phyloP scores from a whole-genome alignment of 768 basidiomycete genomes.

The Tephrocybe sp. region DNA sequence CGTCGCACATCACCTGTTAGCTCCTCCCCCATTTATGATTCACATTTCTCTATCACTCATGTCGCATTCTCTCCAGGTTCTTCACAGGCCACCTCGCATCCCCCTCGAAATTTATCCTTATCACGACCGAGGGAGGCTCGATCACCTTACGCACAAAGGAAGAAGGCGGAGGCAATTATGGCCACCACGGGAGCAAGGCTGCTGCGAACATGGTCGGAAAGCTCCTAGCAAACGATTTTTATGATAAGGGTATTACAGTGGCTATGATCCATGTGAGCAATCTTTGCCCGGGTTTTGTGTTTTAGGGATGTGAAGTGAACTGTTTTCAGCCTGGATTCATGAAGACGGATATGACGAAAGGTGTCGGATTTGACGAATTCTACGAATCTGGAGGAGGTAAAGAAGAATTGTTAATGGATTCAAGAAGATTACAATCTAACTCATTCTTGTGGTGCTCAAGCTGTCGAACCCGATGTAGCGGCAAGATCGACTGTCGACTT shows the following conservation, averaged over 20 bases:
- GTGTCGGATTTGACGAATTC: conserved; percentile 42
- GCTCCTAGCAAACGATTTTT: conserved; percentile 38
- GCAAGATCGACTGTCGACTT: conserved; percentile 39
- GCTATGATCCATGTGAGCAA: conserved; percentile 45
- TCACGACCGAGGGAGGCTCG: conserved; percentile 48
- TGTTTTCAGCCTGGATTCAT: conserved; percentile 47
- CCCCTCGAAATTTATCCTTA: conserved; percentile 38
- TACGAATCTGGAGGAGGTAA: conserved; percentile 45
- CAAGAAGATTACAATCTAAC: no score
- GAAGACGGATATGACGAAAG: conserved; percentile 46
- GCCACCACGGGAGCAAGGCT: conserved; percentile 49
- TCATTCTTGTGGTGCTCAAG: conserved; percentile 19
- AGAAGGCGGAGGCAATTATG: conserved; percentile 50
- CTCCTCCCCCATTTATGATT: background rate
- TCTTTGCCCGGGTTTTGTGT: background rate
- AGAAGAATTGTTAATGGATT: no score
- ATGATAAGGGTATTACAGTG: conserved; percentile 36
- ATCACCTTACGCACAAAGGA: conserved; percentile 39
- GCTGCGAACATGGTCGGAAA: conserved; percentile 50
- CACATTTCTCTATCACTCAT: no score
- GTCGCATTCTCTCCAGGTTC: no score
- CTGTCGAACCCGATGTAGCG: conserved; percentile 44
- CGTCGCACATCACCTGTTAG: conserved; percentile 28
- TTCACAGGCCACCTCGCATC: conserved; percentile 24
- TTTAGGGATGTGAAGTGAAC: background rate